phyloP scores from a whole-genome alignment of 148 eudicot genomes.

The Rhododendron vialii region DNA sequence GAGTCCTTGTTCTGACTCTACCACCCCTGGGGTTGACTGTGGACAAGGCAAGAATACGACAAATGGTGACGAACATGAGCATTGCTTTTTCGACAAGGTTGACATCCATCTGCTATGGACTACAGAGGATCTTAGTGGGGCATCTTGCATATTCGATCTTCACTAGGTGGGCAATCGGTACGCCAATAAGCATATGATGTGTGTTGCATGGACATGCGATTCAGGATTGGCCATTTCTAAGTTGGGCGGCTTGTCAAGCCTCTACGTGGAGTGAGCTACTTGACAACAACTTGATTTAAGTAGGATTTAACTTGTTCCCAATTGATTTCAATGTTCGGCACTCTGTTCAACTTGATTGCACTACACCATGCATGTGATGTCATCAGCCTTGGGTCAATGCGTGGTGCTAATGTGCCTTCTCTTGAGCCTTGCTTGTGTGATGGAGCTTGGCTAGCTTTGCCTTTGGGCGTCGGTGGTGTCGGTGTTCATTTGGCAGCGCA shows the following conservation, averaged over 20 bases:
- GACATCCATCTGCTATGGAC: neutral
- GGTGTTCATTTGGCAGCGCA: neutral
- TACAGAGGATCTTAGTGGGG: neutral
- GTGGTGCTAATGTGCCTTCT: neutral
- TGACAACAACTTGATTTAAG: neutral
- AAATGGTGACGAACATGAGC: neutral
- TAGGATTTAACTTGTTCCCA: neutral
- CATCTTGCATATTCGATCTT: neutral
- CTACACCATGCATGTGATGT: neutral
- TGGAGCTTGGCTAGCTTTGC: neutral
- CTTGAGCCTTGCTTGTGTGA: neutral
- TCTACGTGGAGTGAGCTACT: neutral
- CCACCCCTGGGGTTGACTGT: neutral
- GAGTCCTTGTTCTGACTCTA: neutral
- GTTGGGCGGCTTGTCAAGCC: neutral
- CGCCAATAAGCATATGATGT: neutral
- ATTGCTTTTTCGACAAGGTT: neutral
- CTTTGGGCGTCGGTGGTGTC: neutral
- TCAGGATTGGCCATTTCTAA: neutral
- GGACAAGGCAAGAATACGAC: neutral
- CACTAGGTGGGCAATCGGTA: neutral
- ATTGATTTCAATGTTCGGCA: neutral
- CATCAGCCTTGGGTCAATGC: neutral
- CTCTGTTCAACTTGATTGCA: neutral
- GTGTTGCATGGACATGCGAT: neutral